Evolutionary conservation across 352 stramenopile species (phyloP), one percentile per base, ranked within the genome.

Genomic region (Blastocystis sp.): DNA sequence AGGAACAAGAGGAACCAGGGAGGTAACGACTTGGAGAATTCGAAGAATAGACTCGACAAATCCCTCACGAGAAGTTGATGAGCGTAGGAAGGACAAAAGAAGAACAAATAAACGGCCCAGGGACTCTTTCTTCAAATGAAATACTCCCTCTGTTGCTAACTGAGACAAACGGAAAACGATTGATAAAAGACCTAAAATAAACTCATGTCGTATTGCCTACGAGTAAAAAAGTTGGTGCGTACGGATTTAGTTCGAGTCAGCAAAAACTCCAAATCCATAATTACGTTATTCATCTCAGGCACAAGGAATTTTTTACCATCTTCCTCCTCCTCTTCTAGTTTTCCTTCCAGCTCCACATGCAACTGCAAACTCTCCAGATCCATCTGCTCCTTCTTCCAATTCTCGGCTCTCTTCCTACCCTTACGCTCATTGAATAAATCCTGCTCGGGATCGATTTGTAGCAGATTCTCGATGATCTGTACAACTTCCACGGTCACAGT

Each of bases 381-480:
- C 47, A 53, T 55, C 0, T 66, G 43, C 20, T 84, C 50, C 11
- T 26, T 26, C 45, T 55, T 47, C 20, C 62, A 73, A 9, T 37
- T 43, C 0, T 43, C 23, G 34, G 3, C 3, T 45, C 55, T 53
- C 39, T 53, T 47, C 4, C 23, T n/a, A 37, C 68, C 68, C 73
- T 64, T 61, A 29, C 53, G 50, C 50, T 53, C n/a, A 43, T 84
- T 84, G 73, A 84, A 84, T 13, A 66, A 84, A 41, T 84, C 73
- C 20, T 84, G 26, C 50, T 84, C 73, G 0, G 73, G 73, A 43
- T 84, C 47, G 73, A 84, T 84, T 0, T 41, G 9, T 9, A 84
- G 43, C 50, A 84, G 50, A 69, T 84, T 84, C 73, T 84, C 73
- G 34, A 84, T 64, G 15, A 84, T 53, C 56, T 68, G 73, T 7